These are phyloP conservation scores for Mucor sp. DNA, from an alignment of 371 early-diverging fungal genomes.

Conservation along the genomic window DNA sequence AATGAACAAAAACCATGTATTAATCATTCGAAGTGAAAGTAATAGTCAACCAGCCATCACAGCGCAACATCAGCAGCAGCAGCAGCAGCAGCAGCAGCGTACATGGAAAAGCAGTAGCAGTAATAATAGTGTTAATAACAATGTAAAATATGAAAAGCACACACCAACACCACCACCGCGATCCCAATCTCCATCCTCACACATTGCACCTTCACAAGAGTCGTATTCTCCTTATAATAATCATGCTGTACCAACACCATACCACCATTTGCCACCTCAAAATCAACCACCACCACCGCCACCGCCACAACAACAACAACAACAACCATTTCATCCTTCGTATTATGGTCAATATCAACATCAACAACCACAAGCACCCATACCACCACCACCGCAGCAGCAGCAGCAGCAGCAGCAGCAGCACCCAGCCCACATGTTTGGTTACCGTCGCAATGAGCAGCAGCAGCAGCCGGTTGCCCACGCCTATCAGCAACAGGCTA, in stretches of 20 bases:
- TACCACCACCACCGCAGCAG: neutral
- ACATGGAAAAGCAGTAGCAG: slow-evolving; percentile 8
- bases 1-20: slow-evolving; percentile 8
- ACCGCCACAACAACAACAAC: neutral
- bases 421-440: neutral
- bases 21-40: slow-evolving; percentile 18
- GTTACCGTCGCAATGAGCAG: slow-evolving; percentile 9
- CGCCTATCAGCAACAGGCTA: neutral
- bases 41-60: neutral
- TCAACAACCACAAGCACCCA: neutral
- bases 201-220: neutral
- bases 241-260: neutral
- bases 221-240: slow-evolving; percentile 2
- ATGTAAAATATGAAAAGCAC: slow-evolving; percentile 4
- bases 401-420: neutral
- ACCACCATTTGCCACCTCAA: neutral
- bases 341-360: neutral
- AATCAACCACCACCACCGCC: neutral
- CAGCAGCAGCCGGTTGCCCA: slow-evolving; percentile 26
- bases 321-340: neutral
- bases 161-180: slow-evolving; percentile 1
- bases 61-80: slow-evolving; percentile 4
- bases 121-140: neutral
- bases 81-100: slow-evolving; percentile 3
- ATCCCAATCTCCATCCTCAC: neutral